Percentiles rank a stretch among this genome's conserved stretches.
Conservation (phyloP, 2,329 filamentous ascomycete genomes). For the Cytospora leucostoma region DNA sequence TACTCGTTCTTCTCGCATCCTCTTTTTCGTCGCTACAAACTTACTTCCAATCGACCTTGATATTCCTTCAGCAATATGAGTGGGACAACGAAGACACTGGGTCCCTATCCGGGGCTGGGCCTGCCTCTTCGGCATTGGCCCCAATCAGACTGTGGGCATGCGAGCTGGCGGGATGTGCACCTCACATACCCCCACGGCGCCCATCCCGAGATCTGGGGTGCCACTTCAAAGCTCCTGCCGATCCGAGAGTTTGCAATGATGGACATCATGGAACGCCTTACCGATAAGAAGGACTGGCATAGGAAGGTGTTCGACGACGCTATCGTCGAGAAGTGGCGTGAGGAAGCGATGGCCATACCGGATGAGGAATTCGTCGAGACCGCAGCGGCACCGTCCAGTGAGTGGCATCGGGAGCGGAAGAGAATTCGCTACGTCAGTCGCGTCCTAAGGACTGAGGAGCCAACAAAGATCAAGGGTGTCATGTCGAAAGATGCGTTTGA, state of each 20-base stretch:
- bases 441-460: background rate
- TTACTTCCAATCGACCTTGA: background rate
- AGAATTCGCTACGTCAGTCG: no score
- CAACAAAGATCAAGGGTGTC: slow-evolving; percentile 36
- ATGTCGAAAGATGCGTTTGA: slow-evolving; percentile 24
- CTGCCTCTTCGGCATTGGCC: slow-evolving; percentile 6
- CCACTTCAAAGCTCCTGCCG: slow-evolving; percentile 26
- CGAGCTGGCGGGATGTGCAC: background rate
- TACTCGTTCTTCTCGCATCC: background rate
- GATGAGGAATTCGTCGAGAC: slow-evolving; percentile 27
- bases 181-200: slow-evolving; percentile 11
- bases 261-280: slow-evolving; percentile 22
- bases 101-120: slow-evolving; percentile 14
- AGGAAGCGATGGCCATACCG: slow-evolving; percentile 34
- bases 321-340: slow-evolving; percentile 38
- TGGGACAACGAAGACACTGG: background rate
- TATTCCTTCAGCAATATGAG: background rate
- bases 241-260: slow-evolving; percentile 24
- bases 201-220: slow-evolving; percentile 10
- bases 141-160: background rate
- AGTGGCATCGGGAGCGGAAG: slow-evolving; percentile 3
- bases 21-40: background rate
- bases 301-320: slow-evolving; percentile 38
- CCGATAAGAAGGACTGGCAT: slow-evolving; percentile 36
- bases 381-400: slow-evolving; percentile 11